A percentile compares a stretch with the other conserved stretches of the same genome.
Conservation (phyloP, 345 rosid species). For the Euphorbia lathyris region DNA sequence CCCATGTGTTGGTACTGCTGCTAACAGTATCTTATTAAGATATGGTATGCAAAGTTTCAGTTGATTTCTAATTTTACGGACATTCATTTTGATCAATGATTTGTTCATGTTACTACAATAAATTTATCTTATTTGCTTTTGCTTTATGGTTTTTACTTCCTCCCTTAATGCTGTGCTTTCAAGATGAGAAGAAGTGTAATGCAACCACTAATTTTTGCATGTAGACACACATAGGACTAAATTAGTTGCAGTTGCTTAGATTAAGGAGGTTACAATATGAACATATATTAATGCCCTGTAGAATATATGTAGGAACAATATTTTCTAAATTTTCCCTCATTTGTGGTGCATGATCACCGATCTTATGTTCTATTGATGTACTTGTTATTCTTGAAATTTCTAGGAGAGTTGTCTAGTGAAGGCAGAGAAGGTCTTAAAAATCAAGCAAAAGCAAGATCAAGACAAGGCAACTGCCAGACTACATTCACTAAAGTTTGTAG, state of each 20-base stretch:
- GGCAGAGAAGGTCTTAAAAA: slow-evolving; percentile 56
- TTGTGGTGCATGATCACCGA: not conserved
- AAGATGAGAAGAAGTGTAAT: too few species aligned
- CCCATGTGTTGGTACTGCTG: not conserved
- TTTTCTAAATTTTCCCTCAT: not conserved
- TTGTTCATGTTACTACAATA: not conserved
- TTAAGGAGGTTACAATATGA: not conserved
- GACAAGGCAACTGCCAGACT: slow-evolving; percentile 58
- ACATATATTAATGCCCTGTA: not conserved
- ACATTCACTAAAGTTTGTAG: slow-evolving; percentile 67
- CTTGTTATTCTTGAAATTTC: slow-evolving; percentile 13
- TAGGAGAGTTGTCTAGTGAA: slow-evolving; percentile 50
- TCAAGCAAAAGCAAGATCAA: slow-evolving; percentile 81
- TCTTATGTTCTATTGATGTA: too few species aligned
- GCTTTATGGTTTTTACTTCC: not conserved
- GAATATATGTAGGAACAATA: not conserved
- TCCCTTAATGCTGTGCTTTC: not conserved
- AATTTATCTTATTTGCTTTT: not conserved
- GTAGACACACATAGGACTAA: not conserved
- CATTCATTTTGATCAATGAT: not conserved
- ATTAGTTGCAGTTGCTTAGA: not conserved
- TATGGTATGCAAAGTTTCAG: not conserved
- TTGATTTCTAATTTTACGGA: not conserved
- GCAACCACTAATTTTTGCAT: not conserved
- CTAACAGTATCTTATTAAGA: not conserved